Base-by-base conservation (phyloP, 2,329 filamentous ascomycete species). In the Colletotrichum endophyticum region DNA sequence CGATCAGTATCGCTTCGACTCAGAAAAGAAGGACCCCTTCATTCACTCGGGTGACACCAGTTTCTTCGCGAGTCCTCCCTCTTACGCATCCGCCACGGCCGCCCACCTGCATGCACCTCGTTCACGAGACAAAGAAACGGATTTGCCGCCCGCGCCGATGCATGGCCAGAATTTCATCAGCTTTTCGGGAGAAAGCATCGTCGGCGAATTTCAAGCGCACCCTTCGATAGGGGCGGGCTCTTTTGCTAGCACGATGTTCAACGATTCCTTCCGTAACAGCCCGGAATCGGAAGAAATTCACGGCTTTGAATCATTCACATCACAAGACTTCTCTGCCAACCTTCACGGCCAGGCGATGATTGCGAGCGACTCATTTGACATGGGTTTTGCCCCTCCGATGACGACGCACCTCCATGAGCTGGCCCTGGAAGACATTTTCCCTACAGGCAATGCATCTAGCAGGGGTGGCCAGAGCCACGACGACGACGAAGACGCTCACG, bases 11-110 rank as follows among this genome's bases (percentile, higher is more conserved):
- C 49, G 61, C 16, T 9, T 25, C 6, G 13, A 66, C 22, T n/a
- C 53, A 8, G 64, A 73, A 32, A 44, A 28, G 25, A 64, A 73
- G 44, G 32, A 68, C 16, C 30, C 28, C 15, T 63, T 64, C 6
- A 27, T 64, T 36, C 22, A 64, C 16, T 34, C 49, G 4, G 27
- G 8, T 19, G 34, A 73, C 16, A 27, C 22, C 9, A 6, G 56
- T n/a, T 63, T 73, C 34, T 59, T 76, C 49, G 36, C 57, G 19
- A 69, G 57, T 39, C 73, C 73, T 8, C 63, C 73, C n/a, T 32
- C 73, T 22, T 76, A 76, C 28, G 39, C 57, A 32, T 56, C 73
- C 19, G 34, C 49, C 13, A 34, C 53, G 13, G 12, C 56, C 27
- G 28, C 64, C 25, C 30, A 67, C 22, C 15, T 34, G 19, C 57